Percentiles rank a stretch among this genome's conserved stretches.
phyloP scores from a whole-genome alignment of 2,329 filamentous ascomycete species.

The Ophiostoma sp. region DNA sequence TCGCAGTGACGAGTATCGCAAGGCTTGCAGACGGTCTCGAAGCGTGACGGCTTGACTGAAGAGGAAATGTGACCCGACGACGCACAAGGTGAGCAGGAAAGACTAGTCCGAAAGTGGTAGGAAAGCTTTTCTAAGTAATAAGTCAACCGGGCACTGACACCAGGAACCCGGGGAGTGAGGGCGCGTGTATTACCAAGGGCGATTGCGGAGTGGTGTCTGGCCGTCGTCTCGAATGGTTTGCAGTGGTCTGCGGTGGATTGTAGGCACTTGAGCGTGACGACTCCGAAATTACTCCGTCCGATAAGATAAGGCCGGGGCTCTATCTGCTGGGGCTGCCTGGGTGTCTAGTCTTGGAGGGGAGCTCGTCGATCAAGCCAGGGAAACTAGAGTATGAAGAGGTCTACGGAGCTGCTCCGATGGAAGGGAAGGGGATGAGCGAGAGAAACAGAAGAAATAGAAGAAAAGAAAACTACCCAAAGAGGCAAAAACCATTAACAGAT shows the following conservation, averaged over 20 bases:
- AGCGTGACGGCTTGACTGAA: not conserved
- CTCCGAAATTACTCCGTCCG: conserved; percentile 19
- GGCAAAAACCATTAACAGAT: not conserved
- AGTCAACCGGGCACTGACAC: not conserved
- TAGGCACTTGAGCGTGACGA: not conserved
- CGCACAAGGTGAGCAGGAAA: no score
- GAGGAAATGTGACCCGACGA: conserved; percentile 15
- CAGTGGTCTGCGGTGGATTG: not conserved
- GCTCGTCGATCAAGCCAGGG: not conserved
- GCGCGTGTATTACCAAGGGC: not conserved
- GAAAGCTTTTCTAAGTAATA: conserved; percentile 7
- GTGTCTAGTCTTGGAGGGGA: no score
- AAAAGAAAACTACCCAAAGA: conserved; percentile 16
- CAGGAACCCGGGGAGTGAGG: not conserved
- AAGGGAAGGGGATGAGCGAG: not conserved
- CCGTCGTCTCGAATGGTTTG: not conserved
- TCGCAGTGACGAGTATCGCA: not conserved
- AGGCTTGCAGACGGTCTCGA: not conserved
- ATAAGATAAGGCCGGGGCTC: not conserved
- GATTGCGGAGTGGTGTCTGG: not conserved
- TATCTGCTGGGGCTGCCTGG: no score
- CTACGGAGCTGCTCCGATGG: not conserved
- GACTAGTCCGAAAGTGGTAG: conserved; percentile 13
- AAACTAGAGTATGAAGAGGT: not conserved
- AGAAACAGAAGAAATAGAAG: not conserved